Percentiles rank a stretch among this genome's conserved stretches.
These are phyloP conservation scores for Blepharisma japonicum DNA, from an alignment of 73 alveolate species.

Conservation along the genomic window DNA sequence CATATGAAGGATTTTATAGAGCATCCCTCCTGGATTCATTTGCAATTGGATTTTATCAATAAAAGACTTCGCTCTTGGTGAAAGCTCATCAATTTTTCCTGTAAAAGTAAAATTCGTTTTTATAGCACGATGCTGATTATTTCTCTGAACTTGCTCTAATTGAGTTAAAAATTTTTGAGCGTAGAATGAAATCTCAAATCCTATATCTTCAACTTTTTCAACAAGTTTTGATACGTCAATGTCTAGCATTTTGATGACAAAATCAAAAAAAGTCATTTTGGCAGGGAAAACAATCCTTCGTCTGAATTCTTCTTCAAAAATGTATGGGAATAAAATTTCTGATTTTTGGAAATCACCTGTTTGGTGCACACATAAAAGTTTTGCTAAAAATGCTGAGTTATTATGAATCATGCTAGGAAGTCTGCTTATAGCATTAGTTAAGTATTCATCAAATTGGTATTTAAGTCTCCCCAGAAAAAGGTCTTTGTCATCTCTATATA, in stretches of 20 bases:
- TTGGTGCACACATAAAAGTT: neutral
- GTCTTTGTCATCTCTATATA: neutral
- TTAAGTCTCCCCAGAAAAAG: neutral
- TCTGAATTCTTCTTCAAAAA: slow-evolving; percentile 28
- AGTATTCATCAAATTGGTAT: neutral
- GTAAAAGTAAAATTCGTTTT: neutral
- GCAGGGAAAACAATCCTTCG: neutral
- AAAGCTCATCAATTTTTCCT: slow-evolving; percentile 4
- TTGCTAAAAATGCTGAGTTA: neutral
- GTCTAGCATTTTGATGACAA: neutral
- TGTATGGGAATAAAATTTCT: neutral
- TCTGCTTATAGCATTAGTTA: neutral
- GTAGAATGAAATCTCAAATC: neutral
- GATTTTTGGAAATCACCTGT: neutral
- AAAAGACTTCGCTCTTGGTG: neutral
- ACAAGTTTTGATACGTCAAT: neutral
- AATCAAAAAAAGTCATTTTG: neutral
- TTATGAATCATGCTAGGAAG: slow-evolving; percentile 5
- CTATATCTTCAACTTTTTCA: neutral
- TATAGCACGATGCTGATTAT: neutral
- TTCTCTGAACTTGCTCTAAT: neutral
- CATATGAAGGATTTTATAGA: neutral
- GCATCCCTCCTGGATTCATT: neutral
- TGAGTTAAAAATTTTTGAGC: neutral
- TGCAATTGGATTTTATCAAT: neutral